These are phyloP conservation scores for Lentinula detonsa DNA, from an alignment of 768 basidiomycete species.

Conservation along the genomic window DNA sequence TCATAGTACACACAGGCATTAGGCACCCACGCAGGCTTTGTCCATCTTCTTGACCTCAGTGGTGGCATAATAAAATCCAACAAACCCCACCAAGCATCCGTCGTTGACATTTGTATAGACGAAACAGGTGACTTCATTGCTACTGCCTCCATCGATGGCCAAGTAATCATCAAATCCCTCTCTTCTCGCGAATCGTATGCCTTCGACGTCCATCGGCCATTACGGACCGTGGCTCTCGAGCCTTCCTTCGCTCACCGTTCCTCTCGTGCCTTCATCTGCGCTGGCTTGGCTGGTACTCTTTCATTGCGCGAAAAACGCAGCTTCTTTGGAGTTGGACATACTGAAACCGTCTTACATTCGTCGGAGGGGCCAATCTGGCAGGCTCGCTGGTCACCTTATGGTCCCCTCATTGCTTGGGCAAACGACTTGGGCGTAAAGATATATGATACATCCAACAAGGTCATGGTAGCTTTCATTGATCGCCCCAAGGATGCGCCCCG, in stretches of 20 bases:
- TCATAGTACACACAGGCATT: slow-evolving; percentile 50
- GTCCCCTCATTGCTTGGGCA: slow-evolving; percentile 89
- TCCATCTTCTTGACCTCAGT: slow-evolving; percentile 75
- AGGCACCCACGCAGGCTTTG: slow-evolving; percentile 90
- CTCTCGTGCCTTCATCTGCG: slow-evolving; percentile 80
- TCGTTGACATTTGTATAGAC: slow-evolving; percentile 83
- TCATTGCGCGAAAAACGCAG: slow-evolving; percentile 93
- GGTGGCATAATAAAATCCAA: slow-evolving; percentile 86
- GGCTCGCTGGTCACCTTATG: slow-evolving; percentile 64
- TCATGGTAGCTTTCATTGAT: slow-evolving; percentile 81
- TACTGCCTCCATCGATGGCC: slow-evolving; percentile 92
- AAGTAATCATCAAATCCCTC: slow-evolving; percentile 82
- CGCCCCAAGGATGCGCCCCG: slow-evolving; percentile 78
- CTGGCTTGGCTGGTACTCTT: slow-evolving; percentile 85
- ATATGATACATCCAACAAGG: slow-evolving; percentile 75
- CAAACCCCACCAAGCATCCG: slow-evolving; percentile 83
- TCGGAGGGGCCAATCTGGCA: slow-evolving; percentile 97
- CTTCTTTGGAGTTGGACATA: slow-evolving; percentile 66
- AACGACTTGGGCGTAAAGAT: slow-evolving; percentile 93
- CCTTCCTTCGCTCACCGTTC: slow-evolving; percentile 80
- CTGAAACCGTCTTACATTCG: slow-evolving; percentile 72
- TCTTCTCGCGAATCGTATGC: slow-evolving; percentile 67
- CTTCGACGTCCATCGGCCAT: slow-evolving; percentile 89
- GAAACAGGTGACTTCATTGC: slow-evolving; percentile 83
- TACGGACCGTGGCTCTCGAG: slow-evolving; percentile 86